Percentiles rank a stretch among this genome's conserved stretches.
phyloP scores from a whole-genome alignment of 495 filamentous ascomycete species.

The Aspergillus coremiiformis region DNA sequence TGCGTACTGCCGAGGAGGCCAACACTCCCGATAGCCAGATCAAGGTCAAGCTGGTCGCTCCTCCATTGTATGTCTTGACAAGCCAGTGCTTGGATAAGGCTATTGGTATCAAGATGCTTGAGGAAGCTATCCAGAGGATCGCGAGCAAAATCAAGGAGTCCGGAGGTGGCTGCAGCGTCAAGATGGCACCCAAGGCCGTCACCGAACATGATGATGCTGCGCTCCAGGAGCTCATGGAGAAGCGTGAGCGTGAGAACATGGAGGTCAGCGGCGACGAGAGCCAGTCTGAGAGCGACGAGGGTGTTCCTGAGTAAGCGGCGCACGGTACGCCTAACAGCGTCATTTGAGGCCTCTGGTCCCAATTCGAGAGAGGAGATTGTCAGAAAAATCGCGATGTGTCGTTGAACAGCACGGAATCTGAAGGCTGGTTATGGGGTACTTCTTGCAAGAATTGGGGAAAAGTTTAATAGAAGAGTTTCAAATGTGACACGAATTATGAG shows the following conservation, averaged over 20 bases:
- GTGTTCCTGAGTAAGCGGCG: slow-evolving; percentile 39
- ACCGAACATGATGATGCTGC: slow-evolving; percentile 97
- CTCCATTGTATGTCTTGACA: slow-evolving; percentile 89
- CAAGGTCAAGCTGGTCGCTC: slow-evolving; percentile 93
- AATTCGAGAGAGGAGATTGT: not conserved
- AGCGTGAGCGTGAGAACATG: slow-evolving; percentile 94
- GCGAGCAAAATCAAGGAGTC: slow-evolving; percentile 62
- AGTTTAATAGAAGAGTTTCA: slow-evolving; percentile 27
- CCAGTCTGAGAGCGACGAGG: slow-evolving; percentile 85
- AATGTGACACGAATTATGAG: slow-evolving; percentile 37
- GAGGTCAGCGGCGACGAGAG: slow-evolving; percentile 96
- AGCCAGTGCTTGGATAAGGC: slow-evolving; percentile 91
- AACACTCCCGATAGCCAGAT: slow-evolving; percentile 87
- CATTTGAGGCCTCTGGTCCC: not conserved
- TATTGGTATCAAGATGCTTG: slow-evolving; percentile 71
- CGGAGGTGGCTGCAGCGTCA: slow-evolving; percentile 73
- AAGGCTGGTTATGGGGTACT: not conserved
- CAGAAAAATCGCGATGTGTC: not conserved
- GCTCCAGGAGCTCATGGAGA: slow-evolving; percentile 96
- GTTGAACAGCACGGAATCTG: not conserved
- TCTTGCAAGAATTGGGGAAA: slow-evolving; percentile 30
- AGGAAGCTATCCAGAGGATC: slow-evolving; percentile 83
- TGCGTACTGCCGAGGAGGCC: slow-evolving; percentile 78
- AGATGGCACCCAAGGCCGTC: slow-evolving; percentile 98
- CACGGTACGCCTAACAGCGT: slow-evolving; percentile 12